A percentile compares a stretch with the other conserved stretches of the same genome.
phyloP scores from a whole-genome alignment of 2,329 filamentous ascomycete species.

The Meredithiella fracta region DNA sequence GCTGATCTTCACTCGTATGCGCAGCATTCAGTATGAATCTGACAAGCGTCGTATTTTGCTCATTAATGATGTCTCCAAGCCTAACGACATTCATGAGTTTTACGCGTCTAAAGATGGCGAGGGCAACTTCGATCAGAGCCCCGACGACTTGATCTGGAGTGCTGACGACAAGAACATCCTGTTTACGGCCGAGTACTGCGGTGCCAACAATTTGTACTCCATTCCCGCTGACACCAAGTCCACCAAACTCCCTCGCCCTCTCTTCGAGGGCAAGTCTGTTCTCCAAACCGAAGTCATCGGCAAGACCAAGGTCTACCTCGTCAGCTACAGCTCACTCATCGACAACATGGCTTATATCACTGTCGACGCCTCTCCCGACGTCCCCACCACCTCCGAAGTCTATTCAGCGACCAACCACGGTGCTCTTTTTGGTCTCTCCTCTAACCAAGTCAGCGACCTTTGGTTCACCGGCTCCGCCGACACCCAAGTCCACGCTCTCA shows the following conservation, averaged over 20 bases:
- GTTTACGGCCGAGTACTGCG: conserved; percentile 57
- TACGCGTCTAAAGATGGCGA: conserved; percentile 45
- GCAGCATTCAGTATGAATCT: conserved; percentile 58
- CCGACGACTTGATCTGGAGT: conserved; percentile 41
- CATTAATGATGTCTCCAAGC: conserved; percentile 41
- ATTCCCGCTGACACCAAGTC: conserved; percentile 37
- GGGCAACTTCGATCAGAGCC: conserved; percentile 42
- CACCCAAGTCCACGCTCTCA: conserved; percentile 52
- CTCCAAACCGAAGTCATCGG: conserved; percentile 35
- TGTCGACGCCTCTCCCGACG: conserved; percentile 28
- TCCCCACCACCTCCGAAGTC: conserved; percentile 20
- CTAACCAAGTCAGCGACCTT: conserved; percentile 47
- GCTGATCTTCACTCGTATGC: conserved; percentile 68
- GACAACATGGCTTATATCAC: conserved; percentile 57
- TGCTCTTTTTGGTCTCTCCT: conserved; percentile 47
- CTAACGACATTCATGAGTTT: conserved; percentile 43
- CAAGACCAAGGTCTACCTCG: conserved; percentile 35
- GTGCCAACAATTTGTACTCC: conserved; percentile 43
- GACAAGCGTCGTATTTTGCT: conserved; percentile 58
- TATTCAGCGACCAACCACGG: conserved; percentile 53
- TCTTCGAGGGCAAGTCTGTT: conserved; percentile 40
- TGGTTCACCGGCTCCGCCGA: conserved; percentile 30
- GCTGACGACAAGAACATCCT: conserved; percentile 46
- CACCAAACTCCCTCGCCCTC: conserved; percentile 29
- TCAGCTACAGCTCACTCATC: conserved; percentile 51